Conservation (phyloP, 129 eudicot genomes). For the Arctium minus region DNA sequence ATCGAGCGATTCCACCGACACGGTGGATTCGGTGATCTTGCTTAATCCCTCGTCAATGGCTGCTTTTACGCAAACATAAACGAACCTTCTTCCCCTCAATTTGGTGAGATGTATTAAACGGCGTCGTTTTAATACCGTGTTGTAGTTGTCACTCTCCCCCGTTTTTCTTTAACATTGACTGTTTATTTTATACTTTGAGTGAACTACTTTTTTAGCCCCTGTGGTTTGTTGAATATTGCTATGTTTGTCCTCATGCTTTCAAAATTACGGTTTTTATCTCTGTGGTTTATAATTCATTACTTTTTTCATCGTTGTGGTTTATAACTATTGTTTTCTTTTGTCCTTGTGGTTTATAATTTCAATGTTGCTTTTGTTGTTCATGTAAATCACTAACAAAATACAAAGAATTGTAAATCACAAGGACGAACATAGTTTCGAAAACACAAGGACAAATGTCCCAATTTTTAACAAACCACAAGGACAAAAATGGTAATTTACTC, state of each 20-base stretch:
- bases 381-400: too few relatives aligned
- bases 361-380: too few relatives aligned
- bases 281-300: neutral
- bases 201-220: neutral
- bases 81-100: constrained; percentile 5
- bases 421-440: neutral
- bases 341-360: too few relatives aligned
- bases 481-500: neutral
- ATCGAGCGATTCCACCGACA: constrained; percentile 31
- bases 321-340: neutral
- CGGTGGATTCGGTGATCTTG: constrained; percentile 34
- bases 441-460: neutral
- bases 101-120: neutral
- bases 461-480: neutral
- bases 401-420: too few relatives aligned
- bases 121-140: constrained; percentile 16
- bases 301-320: neutral
- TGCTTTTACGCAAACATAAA: constrained; percentile 30
- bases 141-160: neutral
- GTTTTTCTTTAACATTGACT: constrained; percentile 7
- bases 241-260: neutral
- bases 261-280: neutral
- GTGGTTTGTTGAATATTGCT: neutral
- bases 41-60: constrained; percentile 11
- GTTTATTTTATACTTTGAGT: neutral